Evolutionary conservation across 2,329 filamentous ascomycete species (phyloP).

Genomic region (Pestalotiopsis sp.): DNA sequence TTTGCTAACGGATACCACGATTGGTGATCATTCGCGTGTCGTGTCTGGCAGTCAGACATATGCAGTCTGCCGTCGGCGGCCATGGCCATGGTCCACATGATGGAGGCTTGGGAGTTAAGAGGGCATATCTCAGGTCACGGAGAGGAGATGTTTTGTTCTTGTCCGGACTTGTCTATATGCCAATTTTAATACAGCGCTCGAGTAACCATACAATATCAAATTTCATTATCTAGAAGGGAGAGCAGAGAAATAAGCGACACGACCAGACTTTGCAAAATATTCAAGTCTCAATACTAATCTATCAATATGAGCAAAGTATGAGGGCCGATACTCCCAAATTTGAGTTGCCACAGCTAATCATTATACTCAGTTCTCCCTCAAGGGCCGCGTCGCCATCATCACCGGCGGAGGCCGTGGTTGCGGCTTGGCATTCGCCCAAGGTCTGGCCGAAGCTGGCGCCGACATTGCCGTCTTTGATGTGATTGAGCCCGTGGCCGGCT

Average conservation of each 20-base stretch:
- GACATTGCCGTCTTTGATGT: conserved; percentile 50
- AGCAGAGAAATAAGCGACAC: too few species aligned
- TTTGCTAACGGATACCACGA: background rate
- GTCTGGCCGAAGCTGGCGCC: conserved; percentile 46
- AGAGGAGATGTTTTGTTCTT: too few species aligned
- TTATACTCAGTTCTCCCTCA: conserved; percentile 45
- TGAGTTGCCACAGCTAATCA: background rate
- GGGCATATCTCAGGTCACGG: too few species aligned
- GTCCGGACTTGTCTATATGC: background rate
- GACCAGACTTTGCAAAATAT: too few species aligned
- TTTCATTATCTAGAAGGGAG: too few species aligned
- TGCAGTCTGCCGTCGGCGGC: background rate
- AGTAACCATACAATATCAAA: background rate
- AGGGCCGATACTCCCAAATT: background rate
- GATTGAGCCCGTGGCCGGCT: conserved; percentile 38
- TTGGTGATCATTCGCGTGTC: background rate
- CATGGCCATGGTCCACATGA: background rate
- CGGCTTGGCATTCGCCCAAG: conserved; percentile 46
- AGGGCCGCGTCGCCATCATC: conserved; percentile 46
- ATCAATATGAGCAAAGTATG: background rate
- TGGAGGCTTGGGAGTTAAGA: background rate
- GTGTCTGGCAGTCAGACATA: background rate
- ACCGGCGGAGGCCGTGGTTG: conserved; percentile 49
- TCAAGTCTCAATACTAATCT: background rate
- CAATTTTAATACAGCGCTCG: background rate